These are phyloP conservation scores for Cyberlindnera xishuangbannaensis DNA, from an alignment of 805 yeast genomes.

Conservation along the genomic window DNA sequence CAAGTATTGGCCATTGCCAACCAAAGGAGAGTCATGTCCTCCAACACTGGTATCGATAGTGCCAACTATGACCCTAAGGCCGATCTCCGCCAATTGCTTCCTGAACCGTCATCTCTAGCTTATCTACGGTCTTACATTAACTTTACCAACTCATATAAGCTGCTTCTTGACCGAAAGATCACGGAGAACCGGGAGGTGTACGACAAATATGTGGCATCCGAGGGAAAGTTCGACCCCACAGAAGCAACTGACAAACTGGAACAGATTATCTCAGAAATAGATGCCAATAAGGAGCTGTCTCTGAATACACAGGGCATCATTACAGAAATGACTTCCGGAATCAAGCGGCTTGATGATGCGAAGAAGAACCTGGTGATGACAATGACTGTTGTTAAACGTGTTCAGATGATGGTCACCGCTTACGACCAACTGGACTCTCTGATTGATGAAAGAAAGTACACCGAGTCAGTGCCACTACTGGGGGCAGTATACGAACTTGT, in stretches of 20 bases:
- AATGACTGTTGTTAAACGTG: conserved; percentile 79
- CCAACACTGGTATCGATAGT: no score
- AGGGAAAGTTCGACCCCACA: conserved; percentile 10
- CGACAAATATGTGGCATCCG: conserved; percentile 5
- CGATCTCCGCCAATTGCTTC: conserved; percentile 47
- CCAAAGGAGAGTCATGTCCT: no score
- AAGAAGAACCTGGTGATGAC: conserved; percentile 79
- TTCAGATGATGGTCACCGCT: conserved; percentile 81
- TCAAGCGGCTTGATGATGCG: conserved; percentile 72
- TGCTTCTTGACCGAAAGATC: conserved; percentile 42
- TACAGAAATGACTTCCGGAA: conserved; percentile 65
- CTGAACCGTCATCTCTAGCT: conserved; percentile 42
- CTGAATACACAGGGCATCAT: conserved; percentile 54
- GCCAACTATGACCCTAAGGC: conserved; percentile 45
- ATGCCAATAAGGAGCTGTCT: conserved; percentile 43
- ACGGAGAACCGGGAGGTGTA: conserved; percentile 25
- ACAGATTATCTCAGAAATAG: conserved; percentile 38
- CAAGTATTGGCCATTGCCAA: no score
- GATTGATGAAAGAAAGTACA: conserved; percentile 39
- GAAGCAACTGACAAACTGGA: conserved; percentile 26
- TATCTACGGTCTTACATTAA: conserved; percentile 46
- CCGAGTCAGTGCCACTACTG: conserved; percentile 53
- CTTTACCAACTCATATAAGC: conserved; percentile 46
- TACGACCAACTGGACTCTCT: conserved; percentile 52
- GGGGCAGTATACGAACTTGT: conserved; percentile 71